phyloP scores from a whole-genome alignment of 2,329 filamentous ascomycete species.

The Colletotrichum liriopes region DNA sequence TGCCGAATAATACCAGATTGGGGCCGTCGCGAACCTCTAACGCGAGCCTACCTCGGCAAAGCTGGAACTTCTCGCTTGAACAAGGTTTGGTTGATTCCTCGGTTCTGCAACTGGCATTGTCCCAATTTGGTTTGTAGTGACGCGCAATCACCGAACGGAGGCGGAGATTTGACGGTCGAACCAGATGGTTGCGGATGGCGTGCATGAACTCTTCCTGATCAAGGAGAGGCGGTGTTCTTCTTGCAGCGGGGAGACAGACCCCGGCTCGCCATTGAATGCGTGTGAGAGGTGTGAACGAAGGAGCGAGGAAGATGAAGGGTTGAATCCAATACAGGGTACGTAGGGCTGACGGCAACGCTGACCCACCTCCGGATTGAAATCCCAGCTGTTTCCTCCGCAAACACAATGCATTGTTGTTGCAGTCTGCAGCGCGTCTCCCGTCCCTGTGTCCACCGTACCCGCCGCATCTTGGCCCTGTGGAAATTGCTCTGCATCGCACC shows the following conservation, averaged over 20 bases:
- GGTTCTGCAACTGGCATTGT: background rate
- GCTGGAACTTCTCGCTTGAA: background rate
- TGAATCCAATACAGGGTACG: background rate
- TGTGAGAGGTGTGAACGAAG: background rate
- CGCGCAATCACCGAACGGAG: background rate
- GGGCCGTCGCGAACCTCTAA: background rate
- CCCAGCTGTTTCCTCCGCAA: background rate
- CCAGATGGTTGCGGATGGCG: background rate
- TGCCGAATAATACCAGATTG: background rate
- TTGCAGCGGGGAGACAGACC: background rate
- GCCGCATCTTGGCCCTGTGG: background rate
- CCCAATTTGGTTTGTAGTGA: background rate
- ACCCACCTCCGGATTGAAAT: background rate
- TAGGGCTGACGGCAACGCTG: conserved; percentile 7
- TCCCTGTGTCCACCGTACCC: conserved; percentile 11
- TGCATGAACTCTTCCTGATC: background rate
- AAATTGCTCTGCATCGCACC: conserved; percentile 11
- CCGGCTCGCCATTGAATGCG: background rate
- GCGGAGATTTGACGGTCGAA: background rate
- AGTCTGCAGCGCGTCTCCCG: conserved; percentile 7
- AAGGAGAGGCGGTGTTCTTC: background rate
- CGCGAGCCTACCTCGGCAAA: background rate
- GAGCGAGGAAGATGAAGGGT: background rate
- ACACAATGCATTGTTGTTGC: background rate
- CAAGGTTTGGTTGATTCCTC: background rate